Conservation (phyloP, 148 eudicot species). For the Vaccinium vitisidaea region DNA sequence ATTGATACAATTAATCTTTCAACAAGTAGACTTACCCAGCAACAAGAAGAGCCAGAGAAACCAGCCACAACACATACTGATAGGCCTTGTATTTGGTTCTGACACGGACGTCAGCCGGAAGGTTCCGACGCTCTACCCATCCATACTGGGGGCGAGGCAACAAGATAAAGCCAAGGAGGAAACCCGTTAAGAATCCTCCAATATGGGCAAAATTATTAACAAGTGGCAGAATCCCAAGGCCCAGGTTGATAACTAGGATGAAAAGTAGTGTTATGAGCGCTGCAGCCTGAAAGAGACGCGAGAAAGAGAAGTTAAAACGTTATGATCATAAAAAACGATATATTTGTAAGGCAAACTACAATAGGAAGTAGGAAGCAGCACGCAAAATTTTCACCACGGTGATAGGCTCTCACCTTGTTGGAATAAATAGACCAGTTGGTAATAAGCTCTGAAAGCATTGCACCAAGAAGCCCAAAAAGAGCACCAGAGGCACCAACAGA, state of each 20-base stretch:
- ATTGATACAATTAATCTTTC: not conserved
- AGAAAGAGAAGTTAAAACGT: not conserved
- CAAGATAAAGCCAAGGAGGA: constrained; percentile 72
- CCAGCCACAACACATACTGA: constrained; percentile 49
- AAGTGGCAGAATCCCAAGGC: constrained; percentile 62
- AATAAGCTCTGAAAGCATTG: constrained; percentile 75
- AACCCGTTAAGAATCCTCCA: constrained; percentile 68
- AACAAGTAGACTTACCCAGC: constrained; percentile 48
- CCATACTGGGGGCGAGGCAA: constrained; percentile 63
- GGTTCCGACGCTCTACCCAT: constrained; percentile 44
- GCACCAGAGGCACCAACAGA: constrained; percentile 87
- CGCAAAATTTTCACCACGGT: not conserved
- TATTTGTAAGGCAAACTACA: not conserved
- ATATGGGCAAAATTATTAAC: constrained; percentile 63
- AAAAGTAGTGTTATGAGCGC: constrained; percentile 48
- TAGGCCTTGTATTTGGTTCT: constrained; percentile 59
- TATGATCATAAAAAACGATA: not conserved
- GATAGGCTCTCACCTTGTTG: constrained; percentile 43
- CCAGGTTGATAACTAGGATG: constrained; percentile 46
- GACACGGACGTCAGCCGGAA: constrained; percentile 32
- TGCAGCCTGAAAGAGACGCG: constrained; percentile 33
- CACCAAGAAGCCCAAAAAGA: constrained; percentile 76
- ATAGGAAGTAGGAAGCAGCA: not conserved
- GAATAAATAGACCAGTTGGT: constrained; percentile 75
- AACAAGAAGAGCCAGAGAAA: constrained; percentile 55